Evolutionary conservation across 331 rosid genomes (phyloP), one percentile per base, ranked within the genome.

Genomic region (Prunus yedoensis): DNA sequence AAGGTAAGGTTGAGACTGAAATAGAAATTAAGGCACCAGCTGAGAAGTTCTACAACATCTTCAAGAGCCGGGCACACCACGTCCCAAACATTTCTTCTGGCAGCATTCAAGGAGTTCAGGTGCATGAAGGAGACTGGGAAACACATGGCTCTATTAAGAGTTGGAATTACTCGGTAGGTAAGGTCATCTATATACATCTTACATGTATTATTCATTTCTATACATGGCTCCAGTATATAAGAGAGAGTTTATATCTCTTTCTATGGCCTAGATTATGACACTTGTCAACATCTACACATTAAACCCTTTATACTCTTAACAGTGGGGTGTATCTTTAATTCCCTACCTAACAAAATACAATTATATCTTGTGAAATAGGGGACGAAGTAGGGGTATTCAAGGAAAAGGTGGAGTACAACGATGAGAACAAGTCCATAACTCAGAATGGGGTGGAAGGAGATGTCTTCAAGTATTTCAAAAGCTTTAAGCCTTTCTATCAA

Each of bases 51-150:
- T 88, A 79, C 68, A 58, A 77, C 9, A 0, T 82, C 57, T 84
- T 86, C 28, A 80, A 78, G 72, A 49, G 74, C 15, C 43, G 77
- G 68, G 38, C 83, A 25, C 64, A 71, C 6, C 77, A 79, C 4
- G 8, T 83, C 57, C 89, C 88, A 1, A 79, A 81, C 17, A 86
- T 84, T 12, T 57, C 79, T 17, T 21, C 73, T 2, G 79, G 74
- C 2, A 10, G 11, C 8, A 56, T 89, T 0, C 81, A 85, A 2
- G 76, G 68, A n/a, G 86, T 80, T 30, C 59, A 67, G 68, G 75
- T 89, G n/a, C 93, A 89, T 77, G 80, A 83, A 64, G 91, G 85
- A 16, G 90, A 89, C 25, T 84, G 93, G 93, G 77, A 83, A 28
- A 79, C 20, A 7, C 66, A 79, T 54, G 93, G 89, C 71, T 77